These are phyloP conservation scores for Yamadazyma membranifaciens DNA, from an alignment of 1,139 yeast genomes.

Conservation along the genomic window DNA sequence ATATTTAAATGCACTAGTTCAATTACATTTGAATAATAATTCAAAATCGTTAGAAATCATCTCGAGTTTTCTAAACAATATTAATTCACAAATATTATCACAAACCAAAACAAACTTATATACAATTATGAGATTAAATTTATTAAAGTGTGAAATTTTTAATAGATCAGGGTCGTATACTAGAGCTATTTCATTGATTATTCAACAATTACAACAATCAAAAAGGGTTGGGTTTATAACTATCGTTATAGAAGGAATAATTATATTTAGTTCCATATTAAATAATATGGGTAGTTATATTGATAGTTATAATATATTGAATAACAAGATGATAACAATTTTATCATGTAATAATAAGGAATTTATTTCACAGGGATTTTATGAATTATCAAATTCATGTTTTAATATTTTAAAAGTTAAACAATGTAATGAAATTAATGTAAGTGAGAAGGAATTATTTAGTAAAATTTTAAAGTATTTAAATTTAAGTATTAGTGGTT, in stretches of 20 bases:
- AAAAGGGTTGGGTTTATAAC: slow-evolving; percentile 38
- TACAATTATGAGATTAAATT: slow-evolving; percentile 41
- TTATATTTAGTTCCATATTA: slow-evolving; percentile 37
- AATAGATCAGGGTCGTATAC: slow-evolving; percentile 35
- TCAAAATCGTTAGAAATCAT: slow-evolving; percentile 37
- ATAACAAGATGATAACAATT: slow-evolving; percentile 39
- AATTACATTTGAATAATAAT: slow-evolving; percentile 27
- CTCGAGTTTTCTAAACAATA: slow-evolving; percentile 22
- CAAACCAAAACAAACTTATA: slow-evolving; percentile 28
- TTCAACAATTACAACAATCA: slow-evolving; percentile 45
- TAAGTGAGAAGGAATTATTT: slow-evolving; percentile 17
- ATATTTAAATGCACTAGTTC: slow-evolving; percentile 29
- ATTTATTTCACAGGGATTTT: slow-evolving; percentile 36
- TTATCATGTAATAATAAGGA: slow-evolving; percentile 33
- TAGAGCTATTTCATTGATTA: slow-evolving; percentile 41
- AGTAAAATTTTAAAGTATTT: slow-evolving; percentile 32
- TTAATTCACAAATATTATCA: slow-evolving; percentile 19
- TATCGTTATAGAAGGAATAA: slow-evolving; percentile 39
- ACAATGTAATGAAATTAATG: slow-evolving; percentile 2
- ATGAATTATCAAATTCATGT: slow-evolving; percentile 32
- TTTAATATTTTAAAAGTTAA: slow-evolving; percentile 19
- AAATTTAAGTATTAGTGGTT: slow-evolving; percentile 44
- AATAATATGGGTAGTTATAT: slow-evolving; percentile 30
- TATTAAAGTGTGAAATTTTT: slow-evolving; percentile 44
- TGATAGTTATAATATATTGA: slow-evolving; percentile 38